Percentiles rank a stretch among this genome's conserved stretches.
These are phyloP conservation scores for Lachnellula cervina DNA, from an alignment of 2,329 filamentous ascomycete genomes.

Conservation along the genomic window DNA sequence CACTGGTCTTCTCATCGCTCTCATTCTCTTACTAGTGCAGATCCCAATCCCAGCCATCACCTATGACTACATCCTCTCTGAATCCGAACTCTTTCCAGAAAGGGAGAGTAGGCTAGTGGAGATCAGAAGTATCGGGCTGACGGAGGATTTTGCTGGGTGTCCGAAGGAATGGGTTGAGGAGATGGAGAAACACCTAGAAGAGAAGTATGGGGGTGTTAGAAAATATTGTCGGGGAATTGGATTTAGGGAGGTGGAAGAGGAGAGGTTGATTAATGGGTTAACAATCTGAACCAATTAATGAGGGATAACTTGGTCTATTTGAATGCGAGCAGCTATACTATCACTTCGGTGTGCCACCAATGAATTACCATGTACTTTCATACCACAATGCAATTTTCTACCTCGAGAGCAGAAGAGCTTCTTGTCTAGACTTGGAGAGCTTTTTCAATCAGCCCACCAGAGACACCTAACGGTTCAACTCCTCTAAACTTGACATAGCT, in stretches of 20 bases:
- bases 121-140: constrained; percentile 64
- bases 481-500: too few relatives aligned
- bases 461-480: too few relatives aligned
- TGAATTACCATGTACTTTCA: too few relatives aligned
- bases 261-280: constrained; percentile 9
- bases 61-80: constrained; percentile 67
- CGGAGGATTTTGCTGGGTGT: constrained; percentile 67
- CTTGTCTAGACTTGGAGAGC: too few relatives aligned
- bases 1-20: constrained; percentile 65
- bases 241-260: constrained; percentile 38
- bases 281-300: not conserved
- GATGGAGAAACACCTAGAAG: constrained; percentile 53
- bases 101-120: constrained; percentile 61
- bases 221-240: constrained; percentile 62
- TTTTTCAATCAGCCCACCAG: too few relatives aligned
- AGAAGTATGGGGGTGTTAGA: constrained; percentile 60
- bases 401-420: too few relatives aligned
- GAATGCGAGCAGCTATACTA: not conserved
- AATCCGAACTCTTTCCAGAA: constrained; percentile 56
- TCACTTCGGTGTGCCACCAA: too few relatives aligned
- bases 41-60: constrained; percentile 57
- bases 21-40: constrained; percentile 61
- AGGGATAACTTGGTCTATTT: not conserved
- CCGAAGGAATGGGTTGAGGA: constrained; percentile 57
- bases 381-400: too few relatives aligned